phyloP scores from a whole-genome alignment of 202 grass and related monocot genomes.

The Carex sylvatica region DNA sequence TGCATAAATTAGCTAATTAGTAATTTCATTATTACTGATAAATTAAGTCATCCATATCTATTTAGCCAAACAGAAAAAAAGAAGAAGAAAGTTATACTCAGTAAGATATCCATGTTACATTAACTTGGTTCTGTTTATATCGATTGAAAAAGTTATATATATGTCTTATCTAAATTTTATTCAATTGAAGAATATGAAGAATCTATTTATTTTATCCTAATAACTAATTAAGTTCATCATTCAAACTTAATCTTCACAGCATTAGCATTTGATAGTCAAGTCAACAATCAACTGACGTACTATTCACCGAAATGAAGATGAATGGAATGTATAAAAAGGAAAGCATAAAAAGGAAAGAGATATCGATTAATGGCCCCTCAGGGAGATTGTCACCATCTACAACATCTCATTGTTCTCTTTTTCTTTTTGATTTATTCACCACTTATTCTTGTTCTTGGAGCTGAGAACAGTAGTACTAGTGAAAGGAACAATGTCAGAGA shows the following conservation, averaged over 20 bases:
- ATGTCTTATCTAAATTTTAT: too few relatives aligned
- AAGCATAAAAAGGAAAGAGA: neutral
- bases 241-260: neutral
- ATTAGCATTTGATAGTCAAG: neutral
- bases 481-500: too few relatives aligned
- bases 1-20: neutral
- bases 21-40: neutral
- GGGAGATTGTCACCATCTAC: neutral
- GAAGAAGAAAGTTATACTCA: too few relatives aligned
- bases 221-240: too few relatives aligned
- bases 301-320: neutral
- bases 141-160: too few relatives aligned
- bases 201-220: neutral
- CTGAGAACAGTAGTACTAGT: neutral
- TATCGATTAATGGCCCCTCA: neutral
- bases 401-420: neutral
- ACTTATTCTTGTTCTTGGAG: neutral
- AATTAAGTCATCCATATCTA: too few relatives aligned
- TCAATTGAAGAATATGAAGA: neutral
- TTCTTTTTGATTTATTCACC: neutral
- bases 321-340: neutral
- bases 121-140: too few relatives aligned
- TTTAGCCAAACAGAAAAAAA: too few relatives aligned
- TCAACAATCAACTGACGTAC: neutral
- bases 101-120: too few relatives aligned